Base-by-base conservation (phyloP, 352 stramenopile genomes). In the Pseudoperonospora humuli region DNA sequence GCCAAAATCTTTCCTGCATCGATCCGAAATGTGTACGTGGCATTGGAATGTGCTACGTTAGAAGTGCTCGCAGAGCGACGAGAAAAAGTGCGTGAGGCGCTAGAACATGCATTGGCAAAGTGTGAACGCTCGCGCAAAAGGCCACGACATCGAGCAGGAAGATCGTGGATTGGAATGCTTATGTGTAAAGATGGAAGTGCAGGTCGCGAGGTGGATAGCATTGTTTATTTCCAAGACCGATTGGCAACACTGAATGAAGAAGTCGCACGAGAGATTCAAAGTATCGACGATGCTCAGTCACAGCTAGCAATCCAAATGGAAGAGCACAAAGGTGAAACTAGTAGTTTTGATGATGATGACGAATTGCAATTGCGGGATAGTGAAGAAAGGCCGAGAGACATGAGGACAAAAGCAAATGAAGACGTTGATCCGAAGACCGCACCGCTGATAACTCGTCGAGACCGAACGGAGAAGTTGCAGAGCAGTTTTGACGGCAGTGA, bases 1-100 rank as follows among this genome's bases (percentile, higher is more conserved):
- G 41, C 50, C 38, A 74, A 78, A 34, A 63, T 91, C 17, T 91
- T 91, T 39, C 79, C 79, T 3, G 49, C 60, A 45, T 58, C 68
- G 2, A 54, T 86, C 9, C 67, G 67, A 45, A 67, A 59, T 20
- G 79, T 86, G 28, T 84, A 86, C 40, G 67, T 91, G 20, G 70
- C 73, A 5, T 42, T 88, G 19, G 79, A 91, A 54, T 88, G 79
- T 49, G 47, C 54, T 1, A 64, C 61, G 10, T 39, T 91, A 9
- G 70, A 87, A 25, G 49, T 59, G 2, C 49, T 83, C 19, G 70
- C 87, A 2, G 56, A 54, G 4, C 63, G 75, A 49, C 75, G 76
- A 10, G 61, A 85, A 28, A 49, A 59, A 15, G 51, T 55, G 9
- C 75, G 73, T 8, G 58, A 67, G 6, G 37, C 35, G 8, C 48